Evolutionary conservation across 1,284 basidiomycete genomes (phyloP).

Genomic region (Laetiporus sulphureus): DNA sequence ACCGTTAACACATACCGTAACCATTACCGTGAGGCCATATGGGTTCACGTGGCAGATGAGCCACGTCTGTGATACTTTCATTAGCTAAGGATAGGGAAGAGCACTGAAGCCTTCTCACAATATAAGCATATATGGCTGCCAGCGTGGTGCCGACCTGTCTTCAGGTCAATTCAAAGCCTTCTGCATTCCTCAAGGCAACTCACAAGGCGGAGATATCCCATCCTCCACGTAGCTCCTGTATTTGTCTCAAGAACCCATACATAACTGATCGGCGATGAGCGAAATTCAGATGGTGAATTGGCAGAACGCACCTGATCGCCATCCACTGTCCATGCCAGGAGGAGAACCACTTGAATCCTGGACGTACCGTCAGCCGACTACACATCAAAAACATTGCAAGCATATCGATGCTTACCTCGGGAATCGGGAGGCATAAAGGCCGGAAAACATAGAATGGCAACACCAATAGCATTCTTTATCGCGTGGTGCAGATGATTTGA

Average conservation of each 20-base stretch:
- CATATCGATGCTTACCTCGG: constrained; percentile 25
- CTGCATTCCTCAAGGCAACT: background rate
- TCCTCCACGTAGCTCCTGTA: constrained; percentile 44
- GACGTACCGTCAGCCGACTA: background rate
- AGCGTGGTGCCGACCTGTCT: constrained; percentile 37
- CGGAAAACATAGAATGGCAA: constrained; percentile 36
- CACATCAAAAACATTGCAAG: background rate
- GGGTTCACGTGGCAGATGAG: constrained; percentile 36
- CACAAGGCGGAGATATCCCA: constrained; percentile 41
- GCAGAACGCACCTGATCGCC: constrained; percentile 30
- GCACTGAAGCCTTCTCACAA: too few relatives aligned
- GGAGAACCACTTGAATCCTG: constrained; percentile 35
- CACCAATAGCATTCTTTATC: constrained; percentile 39
- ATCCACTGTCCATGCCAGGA: constrained; percentile 41
- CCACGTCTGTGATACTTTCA: too few relatives aligned
- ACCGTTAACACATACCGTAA: constrained; percentile 29
- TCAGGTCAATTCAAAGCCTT: background rate
- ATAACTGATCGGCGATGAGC: constrained; percentile 22
- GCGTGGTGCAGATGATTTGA: constrained; percentile 41
- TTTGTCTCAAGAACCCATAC: constrained; percentile 47
- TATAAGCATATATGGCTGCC: constrained; percentile 40
- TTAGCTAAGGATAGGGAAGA: too few relatives aligned
- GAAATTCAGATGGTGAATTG: background rate
- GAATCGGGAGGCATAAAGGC: constrained; percentile 35
- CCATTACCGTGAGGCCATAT: constrained; percentile 35